Percentiles rank a stretch among this genome's conserved stretches.
Evolutionary conservation across 331 rosid species (phyloP).

Genomic region (Malus hybrid): DNA sequence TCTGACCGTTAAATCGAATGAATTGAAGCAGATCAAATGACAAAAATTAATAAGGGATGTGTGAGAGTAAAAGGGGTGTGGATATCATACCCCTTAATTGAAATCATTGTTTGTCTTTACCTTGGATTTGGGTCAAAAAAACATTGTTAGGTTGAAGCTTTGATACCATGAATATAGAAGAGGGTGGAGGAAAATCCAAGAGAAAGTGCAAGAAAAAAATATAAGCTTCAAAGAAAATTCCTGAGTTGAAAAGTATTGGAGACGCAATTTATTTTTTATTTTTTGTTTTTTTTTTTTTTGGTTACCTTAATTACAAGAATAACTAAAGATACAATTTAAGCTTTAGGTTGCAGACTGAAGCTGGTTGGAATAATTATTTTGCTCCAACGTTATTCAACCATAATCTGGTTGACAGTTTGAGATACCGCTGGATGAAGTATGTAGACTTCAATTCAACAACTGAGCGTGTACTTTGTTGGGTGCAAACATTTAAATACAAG

Average conservation of each 20-base stretch:
- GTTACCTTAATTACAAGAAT: background rate
- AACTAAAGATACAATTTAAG: background rate
- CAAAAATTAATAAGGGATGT: too few species aligned
- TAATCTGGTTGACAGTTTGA: background rate
- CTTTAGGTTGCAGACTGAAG: background rate
- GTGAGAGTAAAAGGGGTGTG: too few species aligned
- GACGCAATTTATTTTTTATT: too few species aligned
- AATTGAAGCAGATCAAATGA: too few species aligned
- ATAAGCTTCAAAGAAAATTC: background rate
- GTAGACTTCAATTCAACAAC: background rate
- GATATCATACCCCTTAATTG: too few species aligned
- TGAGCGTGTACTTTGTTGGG: background rate
- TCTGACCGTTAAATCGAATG: too few species aligned
- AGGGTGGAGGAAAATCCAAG: background rate
- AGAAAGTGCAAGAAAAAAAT: background rate
- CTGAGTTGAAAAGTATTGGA: too few species aligned
- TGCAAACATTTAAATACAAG: too few species aligned
- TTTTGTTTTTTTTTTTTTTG: too few species aligned
- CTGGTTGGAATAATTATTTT: background rate
- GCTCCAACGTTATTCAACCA: background rate
- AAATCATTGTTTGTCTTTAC: background rate
- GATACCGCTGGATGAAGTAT: background rate
- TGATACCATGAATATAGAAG: background rate
- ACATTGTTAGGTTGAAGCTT: background rate
- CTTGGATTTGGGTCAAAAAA: background rate